These are phyloP conservation scores for Guillardia theta DNA, from an alignment of 78 protist genomes.

Conservation along the genomic window DNA sequence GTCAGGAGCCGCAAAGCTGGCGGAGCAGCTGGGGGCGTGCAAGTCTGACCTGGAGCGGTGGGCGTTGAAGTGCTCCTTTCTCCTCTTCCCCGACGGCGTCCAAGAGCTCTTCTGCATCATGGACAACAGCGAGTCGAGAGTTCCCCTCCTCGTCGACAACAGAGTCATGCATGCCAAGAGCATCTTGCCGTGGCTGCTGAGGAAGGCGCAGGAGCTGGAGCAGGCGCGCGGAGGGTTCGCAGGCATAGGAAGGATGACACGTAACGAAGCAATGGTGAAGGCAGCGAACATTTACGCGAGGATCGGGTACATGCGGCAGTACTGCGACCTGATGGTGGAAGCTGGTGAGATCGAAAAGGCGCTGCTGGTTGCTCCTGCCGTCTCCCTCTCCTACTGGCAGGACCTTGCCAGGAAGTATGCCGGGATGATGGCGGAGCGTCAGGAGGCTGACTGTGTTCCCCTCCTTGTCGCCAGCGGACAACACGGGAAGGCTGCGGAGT, in stretches of 20 bases:
- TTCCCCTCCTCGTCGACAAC: too few relatives aligned
- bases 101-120: too few relatives aligned
- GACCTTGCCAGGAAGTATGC: neutral
- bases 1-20: too few relatives aligned
- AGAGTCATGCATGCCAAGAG: too few relatives aligned
- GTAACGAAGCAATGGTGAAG: neutral
- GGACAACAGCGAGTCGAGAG: too few relatives aligned
- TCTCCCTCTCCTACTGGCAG: conserved; percentile 27
- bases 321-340: conserved; percentile 51
- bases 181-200: too few relatives aligned
- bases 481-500: neutral
- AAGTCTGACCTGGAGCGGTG: neutral
- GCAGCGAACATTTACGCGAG: conserved; percentile 1
- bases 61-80: neutral
- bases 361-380: conserved; percentile 54
- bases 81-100: neutral
- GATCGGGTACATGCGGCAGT: conserved; percentile 34
- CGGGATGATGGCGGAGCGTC: neutral
- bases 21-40: too few relatives aligned
- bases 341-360: conserved; percentile 54
- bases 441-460: neutral
- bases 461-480: neutral
- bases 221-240: neutral
- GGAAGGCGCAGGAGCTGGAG: neutral
- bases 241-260: neutral